Base-by-base conservation (phyloP, 768 basidiomycete species). In the Omphalotus guepiniiformis region DNA sequence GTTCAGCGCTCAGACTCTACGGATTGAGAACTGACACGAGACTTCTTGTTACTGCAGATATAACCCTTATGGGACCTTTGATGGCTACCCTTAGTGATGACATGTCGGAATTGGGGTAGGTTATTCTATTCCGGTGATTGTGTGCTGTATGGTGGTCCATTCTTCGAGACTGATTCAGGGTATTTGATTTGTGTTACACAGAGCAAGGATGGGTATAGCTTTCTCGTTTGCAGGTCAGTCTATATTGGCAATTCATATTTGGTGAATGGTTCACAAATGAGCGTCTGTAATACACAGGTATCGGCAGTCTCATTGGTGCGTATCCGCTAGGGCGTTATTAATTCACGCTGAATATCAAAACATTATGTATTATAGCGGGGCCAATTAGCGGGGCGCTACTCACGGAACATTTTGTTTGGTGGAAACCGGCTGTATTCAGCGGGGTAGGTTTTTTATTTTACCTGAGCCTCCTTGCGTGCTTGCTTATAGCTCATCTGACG, bases 341-440 rank as follows among this genome's bases (percentile, higher is more conserved):
- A 13, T 39, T 22, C n/a, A 40, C 30, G 16, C 34, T 7, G 8
- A n/a, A 21, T 16, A 37, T n/a, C 36, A 29, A 25, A 50, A 3
- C 18, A 49, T 16, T 21, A 19, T 2, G 6, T 16, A 23, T 45
- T 22, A 38, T 42, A 52, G 71, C 71, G n/a, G 58, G 70, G 2
- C 69, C 71, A 0, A 65, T 72, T 51, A 59, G 62, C 26, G 71
- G 71, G 3, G 64, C 66, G 7, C 56, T 72, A 5, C 56, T 72
- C 21, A 66, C 65, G 3, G 42, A 53, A 2, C 39, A 56, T 1
- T 66, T 59, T 34, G 23, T 63, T 23, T 72, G 71, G 71, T 71
- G 67, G 67, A 64, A 64, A 18, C 70, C 63, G 0, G 67, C 66
- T 28, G 46, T 71, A 1, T 72, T 73, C 53, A 68, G 62, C 42